Conservation (phyloP, 2,329 filamentous ascomycete species). For the Cladorrhinum sp. region DNA sequence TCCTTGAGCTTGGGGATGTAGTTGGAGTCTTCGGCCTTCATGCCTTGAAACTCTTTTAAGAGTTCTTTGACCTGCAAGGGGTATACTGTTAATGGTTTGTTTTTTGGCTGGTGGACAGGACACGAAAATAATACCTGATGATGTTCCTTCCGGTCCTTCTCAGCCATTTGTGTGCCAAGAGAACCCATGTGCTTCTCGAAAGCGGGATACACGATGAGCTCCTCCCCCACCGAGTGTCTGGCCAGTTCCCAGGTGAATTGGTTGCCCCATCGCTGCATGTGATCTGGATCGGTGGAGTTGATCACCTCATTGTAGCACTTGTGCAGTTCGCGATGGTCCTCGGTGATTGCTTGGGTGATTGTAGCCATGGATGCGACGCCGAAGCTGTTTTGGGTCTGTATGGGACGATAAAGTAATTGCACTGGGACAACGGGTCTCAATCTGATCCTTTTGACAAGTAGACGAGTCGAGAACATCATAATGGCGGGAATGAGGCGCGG, state of each 20-base stretch:
- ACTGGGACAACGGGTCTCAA: not conserved
- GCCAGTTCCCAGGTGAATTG: conserved; percentile 13
- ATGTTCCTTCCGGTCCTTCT: conserved; percentile 8
- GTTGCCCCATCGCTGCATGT: conserved; percentile 6
- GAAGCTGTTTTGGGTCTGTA: not conserved
- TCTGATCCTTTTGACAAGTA: not conserved
- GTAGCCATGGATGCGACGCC: conserved; percentile 6
- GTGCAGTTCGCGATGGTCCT: conserved; percentile 10
- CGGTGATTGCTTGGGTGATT: conserved; percentile 4
- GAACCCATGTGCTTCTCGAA: conserved; percentile 7
- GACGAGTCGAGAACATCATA: not conserved
- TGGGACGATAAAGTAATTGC: not conserved
- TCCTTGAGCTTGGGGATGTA: conserved; percentile 3
- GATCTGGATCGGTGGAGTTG: conserved; percentile 2
- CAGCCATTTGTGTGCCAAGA: conserved; percentile 5
- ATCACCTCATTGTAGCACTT: conserved; percentile 5
- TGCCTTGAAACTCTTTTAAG: conserved; percentile 7
- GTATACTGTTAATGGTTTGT: not conserved
- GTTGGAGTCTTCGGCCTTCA: conserved; percentile 4
- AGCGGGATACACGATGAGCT: conserved; percentile 7
- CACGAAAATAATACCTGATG: not conserved
- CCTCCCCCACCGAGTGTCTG: conserved; percentile 6
- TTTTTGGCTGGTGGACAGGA: not conserved
- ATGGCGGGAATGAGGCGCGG: not conserved
- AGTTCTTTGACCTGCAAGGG: conserved; percentile 2